Evolutionary conservation across 139 green algal genomes (phyloP).

Genomic region (Pseudopediastrum boryanum): DNA sequence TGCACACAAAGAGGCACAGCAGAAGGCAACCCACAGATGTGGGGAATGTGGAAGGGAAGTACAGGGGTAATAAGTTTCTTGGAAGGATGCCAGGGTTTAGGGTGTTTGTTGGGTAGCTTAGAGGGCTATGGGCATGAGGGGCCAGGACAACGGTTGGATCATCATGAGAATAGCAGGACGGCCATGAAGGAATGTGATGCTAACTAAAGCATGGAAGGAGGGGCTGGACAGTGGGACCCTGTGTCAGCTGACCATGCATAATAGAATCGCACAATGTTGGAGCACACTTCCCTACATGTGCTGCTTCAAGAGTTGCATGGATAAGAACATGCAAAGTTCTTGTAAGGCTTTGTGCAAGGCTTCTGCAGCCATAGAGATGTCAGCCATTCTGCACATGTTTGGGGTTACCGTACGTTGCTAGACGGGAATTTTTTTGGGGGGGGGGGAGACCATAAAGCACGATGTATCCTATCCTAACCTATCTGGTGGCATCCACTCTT

Average conservation of each 20-base stretch:
- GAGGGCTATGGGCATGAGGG: not conserved
- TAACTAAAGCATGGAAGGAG: no score
- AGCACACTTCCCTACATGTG: no score
- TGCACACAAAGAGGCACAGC: not conserved
- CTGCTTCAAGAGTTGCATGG: no score
- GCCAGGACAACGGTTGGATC: not conserved
- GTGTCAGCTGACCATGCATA: no score
- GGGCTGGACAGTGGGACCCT: no score
- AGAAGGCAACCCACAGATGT: not conserved
- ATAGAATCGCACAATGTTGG: no score
- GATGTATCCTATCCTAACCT: not conserved
- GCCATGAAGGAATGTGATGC: not conserved
- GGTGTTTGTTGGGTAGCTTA: no score
- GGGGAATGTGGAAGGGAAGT: not conserved
- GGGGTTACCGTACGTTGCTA: no score
- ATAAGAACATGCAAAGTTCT: no score
- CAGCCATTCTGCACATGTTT: not conserved
- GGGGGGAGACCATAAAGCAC: not conserved
- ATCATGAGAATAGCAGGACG: not conserved
- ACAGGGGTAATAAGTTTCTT: no score
- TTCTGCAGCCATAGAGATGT: not conserved
- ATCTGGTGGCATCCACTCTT: not conserved
- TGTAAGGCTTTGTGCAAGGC: no score
- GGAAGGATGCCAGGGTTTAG: no score
- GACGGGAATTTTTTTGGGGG: not conserved